Base-by-base conservation (phyloP, 768 basidiomycete species). In the Kwoniella dendrophila region DNA sequence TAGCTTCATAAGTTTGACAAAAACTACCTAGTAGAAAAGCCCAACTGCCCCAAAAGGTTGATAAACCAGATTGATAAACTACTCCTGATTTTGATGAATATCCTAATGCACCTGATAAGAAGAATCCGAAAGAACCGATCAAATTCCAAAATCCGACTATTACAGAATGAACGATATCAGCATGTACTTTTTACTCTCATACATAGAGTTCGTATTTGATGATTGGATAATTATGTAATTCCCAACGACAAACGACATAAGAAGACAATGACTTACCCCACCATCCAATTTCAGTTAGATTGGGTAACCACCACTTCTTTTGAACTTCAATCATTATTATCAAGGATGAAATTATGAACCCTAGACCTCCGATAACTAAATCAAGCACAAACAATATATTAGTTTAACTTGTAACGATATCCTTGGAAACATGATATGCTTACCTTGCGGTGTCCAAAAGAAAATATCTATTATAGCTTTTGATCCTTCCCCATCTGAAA, bases 11-110 rank as follows among this genome's bases (percentile, higher is more conserved):
- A 77, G 83, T 80, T 76, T 86, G 86, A 18, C 85, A 68, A 0
- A 82, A 64, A 64, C 84, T 85, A 3, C 85, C 85, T 44, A 87
- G 83, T 75, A 87, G 77, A 79, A 87, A 87, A 2, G 83, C 85
- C 84, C 85, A 86, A 38, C 70, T 68, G 2, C 77, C 76, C 72
- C 85, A 86, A 68, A 85, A 86, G 0, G 86, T 86, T 4, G 80
- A 80, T 47, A 85, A 71, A 5, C 82, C 80, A 69, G 84, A 85
- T 70, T 86, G 81, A 66, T 85, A 86, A 41, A 80, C 79, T 16
- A 79, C 81, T 24, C 80, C 77, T 14, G 67, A 29, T 58, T 30
- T 30, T 11, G 56, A 56, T 0, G 81, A 82, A 54, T 83, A 86
- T 0, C 86, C 86, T 12, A 86, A 78, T 5, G 84, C 85, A 5